Conservation (phyloP, 305 asterid genomes). For the Fraxinus latifolia region DNA sequence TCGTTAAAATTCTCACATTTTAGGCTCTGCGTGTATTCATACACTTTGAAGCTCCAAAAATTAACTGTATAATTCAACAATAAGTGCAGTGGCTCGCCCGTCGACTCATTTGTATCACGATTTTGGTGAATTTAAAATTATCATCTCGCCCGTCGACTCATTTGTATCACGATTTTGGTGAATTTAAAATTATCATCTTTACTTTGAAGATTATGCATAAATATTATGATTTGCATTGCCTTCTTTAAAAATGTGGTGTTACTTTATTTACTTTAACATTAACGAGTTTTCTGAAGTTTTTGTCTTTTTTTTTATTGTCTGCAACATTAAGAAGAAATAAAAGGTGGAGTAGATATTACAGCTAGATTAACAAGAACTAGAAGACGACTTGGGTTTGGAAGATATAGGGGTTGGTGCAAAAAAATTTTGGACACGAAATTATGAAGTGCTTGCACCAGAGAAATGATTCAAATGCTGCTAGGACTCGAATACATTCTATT, state of each 20-base stretch:
- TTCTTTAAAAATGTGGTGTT: background rate
- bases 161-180: conserved; percentile 5
- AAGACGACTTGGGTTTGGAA: background rate
- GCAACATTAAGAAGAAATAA: conserved; percentile 25
- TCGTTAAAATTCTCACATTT: conserved; percentile 15
- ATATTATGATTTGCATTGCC: background rate
- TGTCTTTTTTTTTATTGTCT: conserved; percentile 10
- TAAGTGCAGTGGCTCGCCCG: background rate
- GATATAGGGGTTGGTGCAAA: background rate
- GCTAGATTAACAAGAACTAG: background rate
- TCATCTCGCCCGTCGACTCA: no score
- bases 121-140: no score
- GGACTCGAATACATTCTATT: conserved; percentile 67
- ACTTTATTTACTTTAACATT: background rate
- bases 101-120: no score
- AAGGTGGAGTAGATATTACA: background rate
- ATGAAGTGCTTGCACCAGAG: conserved; percentile 90
- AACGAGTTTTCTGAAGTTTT: conserved; percentile 10
- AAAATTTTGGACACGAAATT: conserved; percentile 52
- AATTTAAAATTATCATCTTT: background rate
- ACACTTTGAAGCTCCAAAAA: background rate
- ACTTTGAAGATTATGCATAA: background rate
- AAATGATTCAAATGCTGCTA: conserved; percentile 69
- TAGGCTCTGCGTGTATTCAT: conserved; percentile 2
- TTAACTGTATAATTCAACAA: background rate